Percentiles rank a stretch among this genome's conserved stretches.
These are phyloP conservation scores for Penicillium sp. DNA, from an alignment of 2,329 filamentous ascomycete species.

Conservation along the genomic window DNA sequence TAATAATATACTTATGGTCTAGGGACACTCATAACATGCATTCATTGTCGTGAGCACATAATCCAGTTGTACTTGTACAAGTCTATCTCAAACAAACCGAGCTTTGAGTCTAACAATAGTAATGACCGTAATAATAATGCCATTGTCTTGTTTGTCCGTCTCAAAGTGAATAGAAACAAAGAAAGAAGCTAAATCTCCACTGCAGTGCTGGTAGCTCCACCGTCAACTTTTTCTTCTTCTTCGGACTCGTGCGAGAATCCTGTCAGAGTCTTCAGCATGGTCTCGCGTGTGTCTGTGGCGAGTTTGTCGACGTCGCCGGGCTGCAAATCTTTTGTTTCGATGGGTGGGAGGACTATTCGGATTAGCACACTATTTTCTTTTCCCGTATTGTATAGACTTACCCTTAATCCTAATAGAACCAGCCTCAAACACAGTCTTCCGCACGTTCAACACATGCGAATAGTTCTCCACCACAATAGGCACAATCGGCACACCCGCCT, in stretches of 20 bases:
- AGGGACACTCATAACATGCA: too few species aligned
- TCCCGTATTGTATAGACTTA: slow-evolving; percentile 42
- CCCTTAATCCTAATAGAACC: slow-evolving; percentile 73
- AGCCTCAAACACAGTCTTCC: slow-evolving; percentile 60
- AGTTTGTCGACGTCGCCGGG: slow-evolving; percentile 74
- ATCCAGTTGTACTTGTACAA: too few species aligned
- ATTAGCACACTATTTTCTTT: background rate
- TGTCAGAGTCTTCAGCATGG: slow-evolving; percentile 64
- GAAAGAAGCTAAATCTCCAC: slow-evolving; percentile 28
- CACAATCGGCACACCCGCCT: slow-evolving; percentile 89
- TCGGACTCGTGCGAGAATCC: slow-evolving; percentile 35
- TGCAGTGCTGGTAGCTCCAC: slow-evolving; percentile 26
- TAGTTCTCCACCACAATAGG: slow-evolving; percentile 81
- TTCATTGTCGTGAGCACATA: too few species aligned
- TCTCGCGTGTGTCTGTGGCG: slow-evolving; percentile 62
- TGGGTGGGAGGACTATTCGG: slow-evolving; percentile 68
- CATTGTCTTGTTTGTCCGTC: background rate
- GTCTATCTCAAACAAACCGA: too few species aligned
- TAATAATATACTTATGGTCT: too few species aligned
- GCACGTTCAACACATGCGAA: slow-evolving; percentile 65
- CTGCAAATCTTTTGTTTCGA: slow-evolving; percentile 69
- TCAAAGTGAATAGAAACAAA: background rate
- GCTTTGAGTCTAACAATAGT: background rate
- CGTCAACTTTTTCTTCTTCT: slow-evolving; percentile 18
- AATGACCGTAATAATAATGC: background rate